These are phyloP conservation scores for Ministeria vibrans DNA, from an alignment of 78 protist species.

Conservation along the genomic window DNA sequence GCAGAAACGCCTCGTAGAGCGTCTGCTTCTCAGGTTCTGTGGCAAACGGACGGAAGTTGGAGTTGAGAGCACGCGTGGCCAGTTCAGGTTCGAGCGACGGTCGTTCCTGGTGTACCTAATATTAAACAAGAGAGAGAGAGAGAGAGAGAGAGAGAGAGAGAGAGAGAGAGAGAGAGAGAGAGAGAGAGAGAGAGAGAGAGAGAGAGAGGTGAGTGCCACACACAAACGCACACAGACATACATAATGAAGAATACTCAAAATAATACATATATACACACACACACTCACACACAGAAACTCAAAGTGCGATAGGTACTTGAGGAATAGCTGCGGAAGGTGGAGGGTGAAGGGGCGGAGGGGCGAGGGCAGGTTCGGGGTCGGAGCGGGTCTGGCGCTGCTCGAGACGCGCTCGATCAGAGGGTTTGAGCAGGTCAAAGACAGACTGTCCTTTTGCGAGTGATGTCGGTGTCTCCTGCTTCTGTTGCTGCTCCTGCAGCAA, in stretches of 20 bases:
- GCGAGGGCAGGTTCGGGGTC: no score
- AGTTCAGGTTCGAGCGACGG: background rate
- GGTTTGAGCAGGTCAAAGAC: background rate
- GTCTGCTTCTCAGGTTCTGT: background rate
- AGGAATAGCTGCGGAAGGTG: no score
- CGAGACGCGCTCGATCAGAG: background rate
- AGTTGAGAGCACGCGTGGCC: background rate
- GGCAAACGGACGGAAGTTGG: background rate
- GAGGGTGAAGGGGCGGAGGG: no score
- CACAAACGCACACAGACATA: background rate
- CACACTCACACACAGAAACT: constrained; percentile 1
- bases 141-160: background rate
- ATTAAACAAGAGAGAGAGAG: background rate
- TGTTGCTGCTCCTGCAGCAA: no score
- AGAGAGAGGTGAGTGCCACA: background rate
- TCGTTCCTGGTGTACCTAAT: background rate
- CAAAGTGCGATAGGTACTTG: background rate
- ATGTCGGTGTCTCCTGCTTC: background rate
- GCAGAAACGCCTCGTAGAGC: background rate
- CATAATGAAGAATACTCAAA: background rate
- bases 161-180: background rate
- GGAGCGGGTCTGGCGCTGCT: no score
- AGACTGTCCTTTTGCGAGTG: background rate
- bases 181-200: background rate
- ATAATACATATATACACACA: background rate